phyloP scores from a whole-genome alignment of 305 asterid species.

The Coffea humblotiana region DNA sequence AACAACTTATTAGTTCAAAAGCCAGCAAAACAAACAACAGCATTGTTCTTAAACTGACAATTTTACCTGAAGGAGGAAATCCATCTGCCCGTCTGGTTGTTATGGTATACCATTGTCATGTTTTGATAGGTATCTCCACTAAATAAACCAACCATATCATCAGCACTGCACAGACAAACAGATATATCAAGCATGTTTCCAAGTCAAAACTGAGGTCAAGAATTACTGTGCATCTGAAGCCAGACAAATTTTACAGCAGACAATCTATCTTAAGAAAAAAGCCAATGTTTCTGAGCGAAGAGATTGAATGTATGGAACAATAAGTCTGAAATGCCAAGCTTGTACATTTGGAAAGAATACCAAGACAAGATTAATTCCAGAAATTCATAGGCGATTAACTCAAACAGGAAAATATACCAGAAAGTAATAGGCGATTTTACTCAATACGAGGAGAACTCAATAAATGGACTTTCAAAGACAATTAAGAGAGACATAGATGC shows the following conservation, averaged over 20 bases:
- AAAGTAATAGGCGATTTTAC: not conserved
- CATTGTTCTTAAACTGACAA: not conserved
- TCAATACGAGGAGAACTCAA: not conserved
- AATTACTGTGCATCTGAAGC: not conserved
- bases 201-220: not conserved
- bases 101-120: conserved; percentile 53
- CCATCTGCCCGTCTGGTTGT: conserved; percentile 74
- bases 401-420: not conserved
- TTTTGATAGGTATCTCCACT: conserved; percentile 75
- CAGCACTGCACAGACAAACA: conserved; percentile 51
- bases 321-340: not conserved
- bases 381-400: not conserved
- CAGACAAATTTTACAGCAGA: not conserved
- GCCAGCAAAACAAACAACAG: not conserved
- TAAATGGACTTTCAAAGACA: not conserved
- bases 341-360: not conserved
- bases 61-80: conserved; percentile 76
- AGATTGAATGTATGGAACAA: not conserved
- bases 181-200: not conserved
- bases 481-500: not conserved
- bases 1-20: not conserved
- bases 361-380: not conserved
- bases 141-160: conserved; percentile 60
- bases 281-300: not conserved
- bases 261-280: not conserved